Percentiles rank a stretch among this genome's conserved stretches.
Evolutionary conservation across 2,329 filamentous ascomycete species (phyloP).

Genomic region (Rhynchosporium graminicola): DNA sequence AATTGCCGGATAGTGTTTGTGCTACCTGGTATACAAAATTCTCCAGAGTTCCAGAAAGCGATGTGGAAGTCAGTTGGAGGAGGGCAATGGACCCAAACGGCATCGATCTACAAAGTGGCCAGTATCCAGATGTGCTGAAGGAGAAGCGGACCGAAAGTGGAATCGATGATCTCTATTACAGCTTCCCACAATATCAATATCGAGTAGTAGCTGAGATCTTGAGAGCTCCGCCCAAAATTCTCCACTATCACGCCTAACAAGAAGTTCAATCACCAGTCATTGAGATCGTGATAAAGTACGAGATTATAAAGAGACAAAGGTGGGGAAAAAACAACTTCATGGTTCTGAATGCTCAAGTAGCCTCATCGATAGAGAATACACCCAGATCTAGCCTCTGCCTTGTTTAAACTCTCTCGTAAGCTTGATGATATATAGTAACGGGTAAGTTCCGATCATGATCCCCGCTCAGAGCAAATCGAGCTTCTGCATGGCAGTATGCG

Average conservation of each 20-base stretch:
- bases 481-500: too few species aligned
- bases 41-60: neutral
- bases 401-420: too few species aligned
- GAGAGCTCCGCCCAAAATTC: neutral
- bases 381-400: too few species aligned
- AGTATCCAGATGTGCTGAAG: slow-evolving; percentile 2
- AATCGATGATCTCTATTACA: neutral
- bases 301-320: too few species aligned
- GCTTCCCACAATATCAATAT: neutral
- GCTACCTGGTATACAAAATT: neutral
- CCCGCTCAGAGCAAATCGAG: too few species aligned
- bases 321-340: too few species aligned
- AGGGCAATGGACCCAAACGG: neutral
- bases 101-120: neutral
- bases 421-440: too few species aligned
- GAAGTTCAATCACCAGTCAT: too few species aligned
- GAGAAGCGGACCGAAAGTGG: slow-evolving; percentile 7
- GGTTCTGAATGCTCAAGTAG: too few species aligned
- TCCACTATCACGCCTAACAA: neutral
- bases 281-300: too few species aligned
- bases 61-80: neutral
- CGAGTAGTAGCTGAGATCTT: neutral
- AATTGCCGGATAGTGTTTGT: neutral
- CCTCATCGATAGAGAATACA: too few species aligned
- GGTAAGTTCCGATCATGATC: too few species aligned